Percentiles rank a stretch among this genome's conserved stretches.
phyloP scores from a whole-genome alignment of 1,284 basidiomycete genomes.

The Cryptococcus sp. region DNA sequence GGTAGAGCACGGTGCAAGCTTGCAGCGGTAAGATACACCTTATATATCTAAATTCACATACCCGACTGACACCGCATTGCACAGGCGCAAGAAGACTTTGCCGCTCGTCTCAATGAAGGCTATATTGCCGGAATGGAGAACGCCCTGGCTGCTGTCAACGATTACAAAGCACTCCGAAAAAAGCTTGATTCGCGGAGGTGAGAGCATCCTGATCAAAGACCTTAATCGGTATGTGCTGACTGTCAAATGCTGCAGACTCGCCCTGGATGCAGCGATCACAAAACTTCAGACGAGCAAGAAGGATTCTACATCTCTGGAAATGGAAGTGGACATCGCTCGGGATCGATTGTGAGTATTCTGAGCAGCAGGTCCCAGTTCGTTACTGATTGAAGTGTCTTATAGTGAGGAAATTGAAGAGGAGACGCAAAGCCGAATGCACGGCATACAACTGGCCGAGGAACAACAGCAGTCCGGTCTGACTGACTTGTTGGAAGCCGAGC shows the following conservation, averaged over 20 bases:
- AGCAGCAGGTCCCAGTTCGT: background rate
- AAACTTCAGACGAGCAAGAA: constrained; percentile 65
- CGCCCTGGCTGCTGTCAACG: constrained; percentile 53
- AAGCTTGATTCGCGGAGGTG: constrained; percentile 76
- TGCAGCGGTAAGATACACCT: constrained; percentile 59
- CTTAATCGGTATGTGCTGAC: background rate
- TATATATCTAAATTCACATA: background rate
- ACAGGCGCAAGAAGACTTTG: constrained; percentile 68
- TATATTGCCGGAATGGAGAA: constrained; percentile 67
- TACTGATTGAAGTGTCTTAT: background rate
- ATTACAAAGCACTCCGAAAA: constrained; percentile 51
- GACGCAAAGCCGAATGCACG: constrained; percentile 69
- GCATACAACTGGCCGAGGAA: constrained; percentile 74
- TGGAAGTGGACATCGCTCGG: constrained; percentile 69
- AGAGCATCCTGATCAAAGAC: constrained; percentile 20
- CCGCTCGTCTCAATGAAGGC: constrained; percentile 67
- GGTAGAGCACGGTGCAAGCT: constrained; percentile 79
- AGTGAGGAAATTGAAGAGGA: constrained; percentile 83
- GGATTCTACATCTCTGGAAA: constrained; percentile 69
- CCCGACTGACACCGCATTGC: background rate
- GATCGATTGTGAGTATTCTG: constrained; percentile 66
- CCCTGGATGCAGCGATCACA: constrained; percentile 72
- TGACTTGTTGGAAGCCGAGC: constrained; percentile 68
- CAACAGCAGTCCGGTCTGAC: constrained; percentile 66
- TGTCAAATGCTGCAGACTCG: constrained; percentile 58